phyloP scores from a whole-genome alignment of 176 grass and related monocot species.

The Zoysia pacifica region DNA sequence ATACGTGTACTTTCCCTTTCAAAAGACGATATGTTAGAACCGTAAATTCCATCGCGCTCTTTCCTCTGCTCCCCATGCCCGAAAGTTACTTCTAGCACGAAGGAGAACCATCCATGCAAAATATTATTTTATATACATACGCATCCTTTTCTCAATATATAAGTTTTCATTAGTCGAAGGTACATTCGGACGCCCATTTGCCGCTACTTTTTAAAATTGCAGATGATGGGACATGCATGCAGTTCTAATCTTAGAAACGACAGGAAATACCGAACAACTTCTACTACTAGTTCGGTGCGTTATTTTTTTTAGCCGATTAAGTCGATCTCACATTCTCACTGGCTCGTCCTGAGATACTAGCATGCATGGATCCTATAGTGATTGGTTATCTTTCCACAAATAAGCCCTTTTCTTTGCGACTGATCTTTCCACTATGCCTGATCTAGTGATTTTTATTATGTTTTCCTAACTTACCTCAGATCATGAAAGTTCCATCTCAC shows the following conservation, averaged over 20 bases:
- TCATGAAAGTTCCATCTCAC: too few relatives aligned
- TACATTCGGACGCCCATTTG: slow-evolving; percentile 6
- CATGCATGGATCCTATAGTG: neutral
- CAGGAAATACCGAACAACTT: slow-evolving; percentile 39
- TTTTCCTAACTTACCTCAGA: neutral
- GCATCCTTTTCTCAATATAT: neutral
- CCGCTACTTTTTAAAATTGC: slow-evolving; percentile 11
- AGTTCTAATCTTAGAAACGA: slow-evolving; percentile 32
- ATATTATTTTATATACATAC: neutral
- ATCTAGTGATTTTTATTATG: neutral
- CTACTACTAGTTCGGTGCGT: slow-evolving; percentile 34
- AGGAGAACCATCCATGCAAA: slow-evolving; percentile 11
- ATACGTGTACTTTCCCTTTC: neutral
- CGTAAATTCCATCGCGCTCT: neutral
- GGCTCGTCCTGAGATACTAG: neutral
- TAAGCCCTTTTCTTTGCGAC: too few relatives aligned
- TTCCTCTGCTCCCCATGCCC: neutral
- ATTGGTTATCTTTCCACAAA: neutral
- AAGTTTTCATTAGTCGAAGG: neutral
- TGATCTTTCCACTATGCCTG: neutral
- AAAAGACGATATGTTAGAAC: neutral
- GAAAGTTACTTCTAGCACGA: slow-evolving; percentile 24
- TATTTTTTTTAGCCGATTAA: slow-evolving; percentile 35
- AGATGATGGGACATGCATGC: neutral
- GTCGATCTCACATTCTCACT: slow-evolving; percentile 8